These are phyloP conservation scores for Calonectria honghensis DNA, from an alignment of 2,329 filamentous ascomycete genomes.

Conservation along the genomic window DNA sequence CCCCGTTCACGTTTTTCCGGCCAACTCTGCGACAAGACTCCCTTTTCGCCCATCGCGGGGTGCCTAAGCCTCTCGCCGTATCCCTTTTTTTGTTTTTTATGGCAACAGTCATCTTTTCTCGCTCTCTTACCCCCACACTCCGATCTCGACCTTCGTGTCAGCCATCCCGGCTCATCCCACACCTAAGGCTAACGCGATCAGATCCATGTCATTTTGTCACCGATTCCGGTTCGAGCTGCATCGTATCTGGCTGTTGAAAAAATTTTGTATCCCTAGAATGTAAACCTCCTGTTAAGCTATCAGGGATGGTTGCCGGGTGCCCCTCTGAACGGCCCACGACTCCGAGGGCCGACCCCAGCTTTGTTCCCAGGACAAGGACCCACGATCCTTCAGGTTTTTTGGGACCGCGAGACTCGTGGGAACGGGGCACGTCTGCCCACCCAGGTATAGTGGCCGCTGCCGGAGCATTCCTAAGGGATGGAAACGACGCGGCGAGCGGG, in stretches of 20 bases:
- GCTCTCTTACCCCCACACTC: slow-evolving; percentile 13
- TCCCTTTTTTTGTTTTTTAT: slow-evolving; percentile 30
- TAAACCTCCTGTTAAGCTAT: slow-evolving; percentile 19
- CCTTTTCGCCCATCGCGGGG: slow-evolving; percentile 32
- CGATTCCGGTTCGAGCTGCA: slow-evolving; percentile 29
- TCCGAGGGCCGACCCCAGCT: slow-evolving; percentile 32
- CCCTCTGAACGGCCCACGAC: slow-evolving; percentile 19
- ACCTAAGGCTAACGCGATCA: slow-evolving; percentile 37
- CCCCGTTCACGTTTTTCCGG: slow-evolving; percentile 47
- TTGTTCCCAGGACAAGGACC: slow-evolving; percentile 20
- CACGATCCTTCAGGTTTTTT: slow-evolving; percentile 33
- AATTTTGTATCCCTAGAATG: slow-evolving; percentile 32
- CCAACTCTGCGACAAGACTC: slow-evolving; percentile 27
- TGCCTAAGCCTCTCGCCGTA: slow-evolving; percentile 1
- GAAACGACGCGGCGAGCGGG: slow-evolving; percentile 51
- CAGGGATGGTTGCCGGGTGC: slow-evolving; percentile 16
- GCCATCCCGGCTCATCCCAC: slow-evolving; percentile 2
- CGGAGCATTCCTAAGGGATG: slow-evolving; percentile 51
- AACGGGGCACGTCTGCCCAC: slow-evolving; percentile 49
- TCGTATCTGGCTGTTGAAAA: slow-evolving; percentile 40
- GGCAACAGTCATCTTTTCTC: slow-evolving; percentile 13
- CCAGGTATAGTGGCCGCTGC: slow-evolving; percentile 51
- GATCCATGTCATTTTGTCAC: slow-evolving; percentile 37
- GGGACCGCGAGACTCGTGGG: slow-evolving; percentile 46
- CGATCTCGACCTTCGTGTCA: slow-evolving; percentile 16